Conservation (phyloP, 805 yeast genomes). For the Monosporozyma solicola region DNA sequence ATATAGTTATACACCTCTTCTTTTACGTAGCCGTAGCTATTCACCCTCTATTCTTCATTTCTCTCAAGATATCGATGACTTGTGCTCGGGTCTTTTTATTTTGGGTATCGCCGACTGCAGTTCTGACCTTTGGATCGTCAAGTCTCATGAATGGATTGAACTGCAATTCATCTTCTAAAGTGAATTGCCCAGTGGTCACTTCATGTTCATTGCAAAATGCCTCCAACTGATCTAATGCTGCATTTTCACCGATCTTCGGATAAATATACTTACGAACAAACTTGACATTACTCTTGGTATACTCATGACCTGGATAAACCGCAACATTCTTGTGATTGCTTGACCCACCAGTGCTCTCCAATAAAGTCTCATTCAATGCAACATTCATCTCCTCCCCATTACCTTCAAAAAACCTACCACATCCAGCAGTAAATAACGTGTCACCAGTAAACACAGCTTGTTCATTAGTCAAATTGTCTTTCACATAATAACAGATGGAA, state of each 20-base stretch:
- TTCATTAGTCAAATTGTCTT: conserved; percentile 53
- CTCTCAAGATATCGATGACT: conserved; percentile 67
- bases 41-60: conserved; percentile 58
- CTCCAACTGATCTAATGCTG: conserved; percentile 47
- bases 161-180: conserved; percentile 70
- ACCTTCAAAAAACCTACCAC: conserved; percentile 97
- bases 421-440: conserved; percentile 87
- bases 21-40: not conserved
- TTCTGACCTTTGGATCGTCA: conserved; percentile 51
- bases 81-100: conserved; percentile 31
- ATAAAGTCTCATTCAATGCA: conserved; percentile 52
- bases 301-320: conserved; percentile 94
- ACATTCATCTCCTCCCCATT: conserved; percentile 68
- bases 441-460: conserved; percentile 90
- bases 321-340: conserved; percentile 36
- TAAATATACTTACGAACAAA: conserved; percentile 62
- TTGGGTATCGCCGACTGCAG: conserved; percentile 46
- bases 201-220: conserved; percentile 47
- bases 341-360: conserved; percentile 50
- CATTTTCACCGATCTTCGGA: conserved; percentile 31
- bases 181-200: conserved; percentile 75
- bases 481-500: conserved; percentile 77
- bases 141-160: conserved; percentile 89
- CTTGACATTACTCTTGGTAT: conserved; percentile 70
- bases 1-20: not conserved